Percentiles rank a stretch among this genome's conserved stretches.
phyloP scores from a whole-genome alignment of 2,329 filamentous ascomycete species.

The Thermochaetoides dissita region DNA sequence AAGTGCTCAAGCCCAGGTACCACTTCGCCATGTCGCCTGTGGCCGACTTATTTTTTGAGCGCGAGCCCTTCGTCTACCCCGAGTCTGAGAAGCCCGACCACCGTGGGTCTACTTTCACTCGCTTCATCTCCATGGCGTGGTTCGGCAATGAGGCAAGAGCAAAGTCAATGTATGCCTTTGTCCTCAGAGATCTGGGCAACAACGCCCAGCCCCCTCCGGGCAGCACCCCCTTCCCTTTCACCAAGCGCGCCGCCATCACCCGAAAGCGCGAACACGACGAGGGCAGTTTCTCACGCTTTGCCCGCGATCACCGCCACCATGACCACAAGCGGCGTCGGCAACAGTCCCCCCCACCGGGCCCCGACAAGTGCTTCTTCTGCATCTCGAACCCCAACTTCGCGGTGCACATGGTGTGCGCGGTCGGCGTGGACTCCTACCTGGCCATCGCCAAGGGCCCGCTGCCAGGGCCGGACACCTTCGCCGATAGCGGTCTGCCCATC shows the following conservation, averaged over 20 bases:
- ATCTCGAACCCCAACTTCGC: conserved; percentile 73
- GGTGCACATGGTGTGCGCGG: conserved; percentile 77
- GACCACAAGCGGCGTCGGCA: conserved; percentile 23
- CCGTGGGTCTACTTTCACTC: conserved; percentile 51
- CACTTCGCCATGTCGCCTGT: conserved; percentile 60
- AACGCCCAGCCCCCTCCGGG: conserved; percentile 50
- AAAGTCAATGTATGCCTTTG: conserved; percentile 70
- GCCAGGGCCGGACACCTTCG: conserved; percentile 55
- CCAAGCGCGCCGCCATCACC: conserved; percentile 37
- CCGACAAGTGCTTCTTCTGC: conserved; percentile 87
- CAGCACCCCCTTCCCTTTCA: conserved; percentile 63
- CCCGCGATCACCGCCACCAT: conserved; percentile 29
- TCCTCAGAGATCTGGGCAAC: conserved; percentile 46
- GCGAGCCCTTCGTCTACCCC: conserved; percentile 75
- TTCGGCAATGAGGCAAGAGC: conserved; percentile 64
- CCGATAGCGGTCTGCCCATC: conserved; percentile 50
- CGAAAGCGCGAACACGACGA: conserved; percentile 32
- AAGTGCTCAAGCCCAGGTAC: conserved; percentile 74
- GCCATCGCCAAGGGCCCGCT: conserved; percentile 88
- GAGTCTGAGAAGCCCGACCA: conserved; percentile 25
- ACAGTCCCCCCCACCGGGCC: conserved; percentile 48
- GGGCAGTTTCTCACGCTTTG: conserved; percentile 39
- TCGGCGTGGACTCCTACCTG: conserved; percentile 75
- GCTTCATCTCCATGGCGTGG: conserved; percentile 79
- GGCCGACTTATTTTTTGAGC: conserved; percentile 60